Evolutionary conservation across 768 basidiomycete genomes (phyloP), one percentile per base, ranked within the genome.

Genomic region (Suillus subaureus): DNA sequence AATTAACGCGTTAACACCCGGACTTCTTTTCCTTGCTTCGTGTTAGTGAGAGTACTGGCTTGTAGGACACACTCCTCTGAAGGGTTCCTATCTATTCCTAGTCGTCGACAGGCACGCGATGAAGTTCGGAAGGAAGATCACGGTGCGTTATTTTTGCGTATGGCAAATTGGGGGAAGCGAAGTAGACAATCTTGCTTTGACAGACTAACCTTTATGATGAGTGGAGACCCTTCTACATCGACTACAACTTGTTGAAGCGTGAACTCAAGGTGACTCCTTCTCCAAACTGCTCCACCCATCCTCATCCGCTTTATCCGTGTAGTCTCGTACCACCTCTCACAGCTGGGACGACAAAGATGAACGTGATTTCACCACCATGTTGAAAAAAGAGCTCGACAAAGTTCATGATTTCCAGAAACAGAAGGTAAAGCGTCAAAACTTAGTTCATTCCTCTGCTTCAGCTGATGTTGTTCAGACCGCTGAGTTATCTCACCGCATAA

Each of bases 391-490:
- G 80, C 83, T 99, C 39, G 93, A 96, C 73, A 99, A 99, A 80
- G 89, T 98, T 52, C 91, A 96, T 70, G 89, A 90, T 72, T 99
- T 99, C 74, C 97, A 99, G 75, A 92, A 89, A 74, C 80, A 83
- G 40, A 99, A 97, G 87, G 94, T 90, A 52, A 62, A 72, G 74
- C 65, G n/a, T 45, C 49, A 39, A 60, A 16, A 49, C n/a, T 61
- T 26, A 26, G 9, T 57, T 58, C 4, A 55, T 26, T 28, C 8
- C 31, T 63, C 63, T 5, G 42, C 66, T 67, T 31, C 67, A 64
- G 7, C 28, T 47, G 8, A 21, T 11, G 5, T 58, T 12, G 16
- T 63, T 51, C 63, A 95, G 93, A 92, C 93, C 15, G 82, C 86
- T 15, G 95, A 98, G 74, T 85, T 97, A 43, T 85, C 94, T 35